Conservation (phyloP, 2,329 filamentous ascomycete genomes). For the Fusarium nygamai region DNA sequence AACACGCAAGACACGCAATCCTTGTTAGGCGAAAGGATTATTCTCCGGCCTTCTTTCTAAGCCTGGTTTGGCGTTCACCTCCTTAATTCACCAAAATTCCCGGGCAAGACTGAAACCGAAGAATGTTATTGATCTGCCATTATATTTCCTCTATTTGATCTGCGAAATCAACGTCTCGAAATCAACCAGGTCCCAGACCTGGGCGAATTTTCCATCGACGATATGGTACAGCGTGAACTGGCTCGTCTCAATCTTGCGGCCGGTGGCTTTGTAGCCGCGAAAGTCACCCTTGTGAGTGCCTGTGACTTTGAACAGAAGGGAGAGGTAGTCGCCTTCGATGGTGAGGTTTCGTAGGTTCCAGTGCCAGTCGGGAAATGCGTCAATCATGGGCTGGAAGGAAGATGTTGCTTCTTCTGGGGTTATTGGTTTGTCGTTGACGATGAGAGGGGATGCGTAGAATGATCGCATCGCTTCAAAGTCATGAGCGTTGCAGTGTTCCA, state of each 20-base stretch:
- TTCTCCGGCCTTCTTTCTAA: not conserved
- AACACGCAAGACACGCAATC: not conserved
- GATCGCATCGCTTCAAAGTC: not conserved
- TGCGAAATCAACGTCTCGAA: constrained; percentile 1
- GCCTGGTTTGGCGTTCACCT: not conserved
- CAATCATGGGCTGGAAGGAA: not conserved
- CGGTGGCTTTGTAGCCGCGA: not conserved
- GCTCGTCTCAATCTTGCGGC: not conserved
- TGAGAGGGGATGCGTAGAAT: not conserved
- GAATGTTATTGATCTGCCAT: not conserved
- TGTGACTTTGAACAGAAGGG: constrained; percentile 1
- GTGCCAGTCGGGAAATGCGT: constrained; percentile 16
- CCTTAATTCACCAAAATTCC: not conserved
- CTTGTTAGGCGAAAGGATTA: not conserved
- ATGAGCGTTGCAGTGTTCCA: constrained; percentile 9
- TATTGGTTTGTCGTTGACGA: not conserved
- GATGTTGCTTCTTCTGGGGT: not conserved
- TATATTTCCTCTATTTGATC: not conserved
- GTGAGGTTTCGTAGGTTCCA: not conserved
- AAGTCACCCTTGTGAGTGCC: constrained; percentile 1
- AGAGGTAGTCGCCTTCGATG: not conserved
- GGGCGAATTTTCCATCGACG: not conserved
- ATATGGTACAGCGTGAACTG: constrained; percentile 16
- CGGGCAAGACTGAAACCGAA: not conserved
- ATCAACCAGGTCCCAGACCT: constrained; percentile 14